Evolutionary conservation across 768 basidiomycete genomes (phyloP).

Genomic region (Trametes cingulata): DNA sequence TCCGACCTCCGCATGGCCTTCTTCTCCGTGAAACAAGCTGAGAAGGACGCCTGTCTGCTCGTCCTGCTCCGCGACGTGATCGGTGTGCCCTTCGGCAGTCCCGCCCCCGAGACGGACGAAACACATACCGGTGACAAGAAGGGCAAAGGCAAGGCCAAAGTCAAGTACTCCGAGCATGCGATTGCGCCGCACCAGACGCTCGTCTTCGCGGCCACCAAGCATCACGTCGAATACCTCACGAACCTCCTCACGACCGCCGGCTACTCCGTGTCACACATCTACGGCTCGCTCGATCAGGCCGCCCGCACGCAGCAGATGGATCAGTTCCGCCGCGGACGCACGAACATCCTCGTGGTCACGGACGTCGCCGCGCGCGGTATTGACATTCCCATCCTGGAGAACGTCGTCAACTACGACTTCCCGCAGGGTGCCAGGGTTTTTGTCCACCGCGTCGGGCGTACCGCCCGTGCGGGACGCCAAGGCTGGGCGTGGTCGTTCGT

Average conservation of each 20-base stretch:
- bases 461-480: slow-evolving; percentile 90
- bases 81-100: slow-evolving; percentile 63
- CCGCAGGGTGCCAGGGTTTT: slow-evolving; percentile 92
- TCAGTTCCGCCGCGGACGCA: slow-evolving; percentile 77
- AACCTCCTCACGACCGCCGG: slow-evolving; percentile 76
- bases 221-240: slow-evolving; percentile 94
- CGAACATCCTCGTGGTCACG: slow-evolving; percentile 90
- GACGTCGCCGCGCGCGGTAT: slow-evolving; percentile 98
- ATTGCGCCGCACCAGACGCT: slow-evolving; percentile 88
- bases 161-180: slow-evolving; percentile 43
- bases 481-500: slow-evolving; percentile 98
- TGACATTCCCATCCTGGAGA: slow-evolving; percentile 94
- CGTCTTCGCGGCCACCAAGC: slow-evolving; percentile 95
- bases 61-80: slow-evolving; percentile 86
- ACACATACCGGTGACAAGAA: slow-evolving; percentile 37
- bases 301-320: slow-evolving; percentile 91
- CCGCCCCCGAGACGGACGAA: slow-evolving; percentile 30
- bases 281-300: slow-evolving; percentile 91
- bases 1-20: slow-evolving; percentile 92
- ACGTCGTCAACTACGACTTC: slow-evolving; percentile 98
- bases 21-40: slow-evolving; percentile 86
- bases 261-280: slow-evolving; percentile 91
- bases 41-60: slow-evolving; percentile 92
- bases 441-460: slow-evolving; percentile 95
- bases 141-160: slow-evolving; percentile 52